These are phyloP conservation scores for Penicillium fimorum DNA, from an alignment of 495 filamentous ascomycete species.

Conservation along the genomic window DNA sequence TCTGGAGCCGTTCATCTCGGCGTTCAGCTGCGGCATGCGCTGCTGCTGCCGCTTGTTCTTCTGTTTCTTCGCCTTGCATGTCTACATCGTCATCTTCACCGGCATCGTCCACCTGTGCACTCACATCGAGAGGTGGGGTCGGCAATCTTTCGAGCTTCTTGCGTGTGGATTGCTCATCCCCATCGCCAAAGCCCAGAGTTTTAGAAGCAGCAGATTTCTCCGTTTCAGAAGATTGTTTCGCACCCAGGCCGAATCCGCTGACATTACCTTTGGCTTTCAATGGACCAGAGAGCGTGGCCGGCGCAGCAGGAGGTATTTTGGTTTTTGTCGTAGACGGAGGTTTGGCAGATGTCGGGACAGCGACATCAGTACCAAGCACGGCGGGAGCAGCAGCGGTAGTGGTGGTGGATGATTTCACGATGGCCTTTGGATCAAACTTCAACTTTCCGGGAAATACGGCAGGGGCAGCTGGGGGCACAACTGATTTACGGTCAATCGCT, in stretches of 20 bases:
- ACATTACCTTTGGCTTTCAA: constrained; percentile 67
- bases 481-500: constrained; percentile 72
- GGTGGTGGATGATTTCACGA: constrained; percentile 57
- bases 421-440: constrained; percentile 88
- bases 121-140: constrained; percentile 64
- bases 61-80: constrained; percentile 71
- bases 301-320: constrained; percentile 46
- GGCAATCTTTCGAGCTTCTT: constrained; percentile 88
- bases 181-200: constrained; percentile 80
- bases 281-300: constrained; percentile 43
- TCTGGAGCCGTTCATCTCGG: constrained; percentile 66
- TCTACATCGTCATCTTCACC: constrained; percentile 73
- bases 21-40: constrained; percentile 77
- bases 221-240: constrained; percentile 55
- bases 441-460: constrained; percentile 75
- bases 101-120: constrained; percentile 54
- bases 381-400: constrained; percentile 31
- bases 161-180: constrained; percentile 79
- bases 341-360: constrained; percentile 57
- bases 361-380: constrained; percentile 61
- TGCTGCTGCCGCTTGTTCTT: constrained; percentile 84
- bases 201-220: constrained; percentile 70
- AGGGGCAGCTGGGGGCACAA: constrained; percentile 41
- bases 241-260: constrained; percentile 79
- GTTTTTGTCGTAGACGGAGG: constrained; percentile 37